Percentiles rank a stretch among this genome's conserved stretches.
These are phyloP conservation scores for Trichosporon faecale DNA, from an alignment of 1,284 basidiomycete species.

Conservation along the genomic window DNA sequence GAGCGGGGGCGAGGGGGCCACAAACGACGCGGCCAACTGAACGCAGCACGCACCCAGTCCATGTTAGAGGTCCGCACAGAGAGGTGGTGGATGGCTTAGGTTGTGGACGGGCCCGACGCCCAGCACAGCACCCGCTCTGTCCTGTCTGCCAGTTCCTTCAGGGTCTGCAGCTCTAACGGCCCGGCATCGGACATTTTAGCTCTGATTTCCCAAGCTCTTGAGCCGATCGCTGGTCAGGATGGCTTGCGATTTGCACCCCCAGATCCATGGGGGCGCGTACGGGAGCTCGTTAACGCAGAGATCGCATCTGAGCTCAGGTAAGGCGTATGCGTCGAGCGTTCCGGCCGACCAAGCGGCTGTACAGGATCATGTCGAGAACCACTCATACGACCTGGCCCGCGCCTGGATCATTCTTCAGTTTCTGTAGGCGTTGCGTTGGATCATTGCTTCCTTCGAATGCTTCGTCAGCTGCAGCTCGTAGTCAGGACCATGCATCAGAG, in stretches of 20 bases:
- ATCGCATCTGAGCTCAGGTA: not conserved
- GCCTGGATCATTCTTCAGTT: not conserved
- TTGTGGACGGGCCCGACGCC: not conserved
- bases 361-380: not conserved
- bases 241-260: not conserved
- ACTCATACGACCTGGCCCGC: not conserved
- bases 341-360: not conserved
- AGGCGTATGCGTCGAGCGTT: not conserved
- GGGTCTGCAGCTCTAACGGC: not conserved
- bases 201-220: not conserved
- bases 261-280: not conserved
- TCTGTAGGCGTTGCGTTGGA: not conserved
- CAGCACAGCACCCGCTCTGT: not conserved
- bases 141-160: not conserved
- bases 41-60: not conserved
- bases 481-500: not conserved
- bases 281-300: not conserved
- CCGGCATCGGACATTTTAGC: constrained; percentile 4
- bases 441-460: not conserved
- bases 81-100: not conserved
- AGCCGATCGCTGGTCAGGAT: not conserved
- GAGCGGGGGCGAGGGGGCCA: not conserved
- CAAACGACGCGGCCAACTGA: not conserved
- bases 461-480: not conserved
- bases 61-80: not conserved